A percentile compares a stretch with the other conserved stretches of the same genome.
phyloP scores from a whole-genome alignment of 306 rosid species.

The Pyrus pyrifolia region DNA sequence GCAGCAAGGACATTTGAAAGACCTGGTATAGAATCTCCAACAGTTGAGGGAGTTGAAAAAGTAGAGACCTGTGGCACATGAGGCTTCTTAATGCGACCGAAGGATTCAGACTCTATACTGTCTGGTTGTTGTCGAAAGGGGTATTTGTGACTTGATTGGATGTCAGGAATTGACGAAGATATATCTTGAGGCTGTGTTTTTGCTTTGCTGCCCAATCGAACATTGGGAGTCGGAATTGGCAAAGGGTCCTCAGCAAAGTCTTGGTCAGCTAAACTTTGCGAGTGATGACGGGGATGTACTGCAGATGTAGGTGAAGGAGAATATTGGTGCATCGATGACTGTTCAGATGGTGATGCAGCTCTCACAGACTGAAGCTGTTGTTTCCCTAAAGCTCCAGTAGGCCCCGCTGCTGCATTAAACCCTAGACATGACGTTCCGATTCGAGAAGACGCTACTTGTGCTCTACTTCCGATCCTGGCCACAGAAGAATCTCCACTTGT shows the following conservation, averaged over 20 bases:
- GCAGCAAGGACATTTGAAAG: constrained; percentile 20
- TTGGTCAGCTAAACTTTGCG: constrained; percentile 26
- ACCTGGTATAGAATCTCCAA: constrained; percentile 20
- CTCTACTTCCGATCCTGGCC: constrained; percentile 32
- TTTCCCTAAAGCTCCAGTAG: constrained; percentile 28
- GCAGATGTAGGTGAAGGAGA: constrained; percentile 32
- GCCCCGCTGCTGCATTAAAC: constrained; percentile 32
- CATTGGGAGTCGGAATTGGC: constrained; percentile 22
- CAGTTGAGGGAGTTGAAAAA: constrained; percentile 14
- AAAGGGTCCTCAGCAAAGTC: constrained; percentile 31
- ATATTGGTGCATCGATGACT: constrained; percentile 44
- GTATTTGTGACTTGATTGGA: constrained; percentile 32
- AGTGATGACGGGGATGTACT: constrained; percentile 27
- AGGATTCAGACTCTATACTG: constrained; percentile 28
- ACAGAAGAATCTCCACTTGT: constrained; percentile 28
- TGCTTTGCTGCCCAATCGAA: constrained; percentile 26
- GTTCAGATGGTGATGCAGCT: constrained; percentile 39
- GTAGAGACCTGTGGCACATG: constrained; percentile 20
- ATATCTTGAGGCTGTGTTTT: constrained; percentile 44
- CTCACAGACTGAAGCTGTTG: constrained; percentile 35
- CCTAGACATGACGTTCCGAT: constrained; percentile 30
- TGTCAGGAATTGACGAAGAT: constrained; percentile 29
- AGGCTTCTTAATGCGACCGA: constrained; percentile 33
- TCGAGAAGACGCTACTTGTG: constrained; percentile 21
- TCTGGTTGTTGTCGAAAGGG: constrained; percentile 30